Evolutionary conservation across 768 basidiomycete genomes (phyloP), one percentile per base, ranked within the genome.

Genomic region (Cantharellus cinnabarinus): DNA sequence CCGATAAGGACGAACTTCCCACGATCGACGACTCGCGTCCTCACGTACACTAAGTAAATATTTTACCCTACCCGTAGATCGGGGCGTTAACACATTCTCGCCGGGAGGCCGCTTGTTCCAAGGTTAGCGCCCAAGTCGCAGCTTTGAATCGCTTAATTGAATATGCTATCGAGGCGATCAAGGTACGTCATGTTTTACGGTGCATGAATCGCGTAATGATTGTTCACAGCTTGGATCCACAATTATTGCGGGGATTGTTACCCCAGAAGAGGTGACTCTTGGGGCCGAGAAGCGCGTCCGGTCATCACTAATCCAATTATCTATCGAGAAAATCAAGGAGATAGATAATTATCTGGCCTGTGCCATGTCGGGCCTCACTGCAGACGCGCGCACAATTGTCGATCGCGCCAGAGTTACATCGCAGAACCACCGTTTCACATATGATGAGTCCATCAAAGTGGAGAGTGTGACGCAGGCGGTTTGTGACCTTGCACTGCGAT

Each of bases 261-360:
- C 95, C 40, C 77, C 82, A 42, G 76, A 87, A 65, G 95, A 95
- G 61, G 85, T 91, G 64, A 77, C 98, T 63, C 83, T 99, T 60
- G 95, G 81, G 58, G 90, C 98, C 64, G 95, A 99, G 76, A 98
- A 99, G 74, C 91, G 95, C 70, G 89, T 95, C 57, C 91, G 95
- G 71, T 97, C 93, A 0, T 88, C 91, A 5, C 79, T 99, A 54
- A 80, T 98, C 66, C 95, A 97, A 73, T 82, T 89, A 63, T 93
- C 91, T 59, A 91, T 99, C 67, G 94, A 99, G 71, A 98, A 98
- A 77, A 98, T 98, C 69, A 97, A 98, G 94, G 95, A 99, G 74
- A 98, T 99, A 66, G 95, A 98, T 73, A 64, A 70, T 7, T 95
- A 99, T 73, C 81, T 99, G 61, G 95, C 90, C 5, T 97, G 93